Base-by-base conservation (phyloP, 176 grass and related monocot genomes). In the Aegilops tauschii region DNA sequence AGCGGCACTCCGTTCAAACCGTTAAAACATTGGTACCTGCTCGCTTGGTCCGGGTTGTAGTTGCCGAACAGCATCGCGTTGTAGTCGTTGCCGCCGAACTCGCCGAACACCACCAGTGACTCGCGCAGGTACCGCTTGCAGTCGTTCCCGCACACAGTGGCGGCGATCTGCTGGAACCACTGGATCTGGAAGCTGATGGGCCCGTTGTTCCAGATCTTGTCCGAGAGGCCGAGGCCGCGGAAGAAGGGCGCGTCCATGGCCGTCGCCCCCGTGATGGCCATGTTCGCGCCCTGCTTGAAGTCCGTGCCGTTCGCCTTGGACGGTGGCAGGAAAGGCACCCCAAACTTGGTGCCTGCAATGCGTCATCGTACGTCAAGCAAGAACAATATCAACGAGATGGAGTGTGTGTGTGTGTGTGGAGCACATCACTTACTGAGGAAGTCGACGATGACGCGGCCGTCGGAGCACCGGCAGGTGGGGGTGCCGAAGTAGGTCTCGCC, bases 31-130 rank as follows among this genome's bases (percentile, higher is more conserved):
- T 37, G 36, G 85, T 92, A 95, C 37, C 82, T 88, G 82, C 90
- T 77, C 0, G 83, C 90, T 80, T 90, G 84, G 20, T 80, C 85
- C 2, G 90, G 0, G 72, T 12, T 71, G 87, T 89, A 86, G 82
- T 84, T 86, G 13, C 83, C 80, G 90, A 95, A 95, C 5, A 95
- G 80, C 79, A 86, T 87, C 14, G 93, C 90, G 47, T 92, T 95
- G 90, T 95, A 95, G 81, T 92, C 93, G 82, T 95, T 95, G 0
- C 93, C 90, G 0, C 88, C 93, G 52, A 95, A 90, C 83, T 95
- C 93, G 27, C 93, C 93, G 85, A 95, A 84, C 23, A 95, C 74
- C 30, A 90, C 82, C 21, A 95, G 84, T 0, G 90, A 95, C 0
- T 86, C 86, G 0, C 21, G 0, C 1, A 95, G 75, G 82, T 86